Evolutionary conservation across 441 rosid genomes (phyloP), one percentile per base, ranked within the genome.

Genomic region (Brassica balearica): DNA sequence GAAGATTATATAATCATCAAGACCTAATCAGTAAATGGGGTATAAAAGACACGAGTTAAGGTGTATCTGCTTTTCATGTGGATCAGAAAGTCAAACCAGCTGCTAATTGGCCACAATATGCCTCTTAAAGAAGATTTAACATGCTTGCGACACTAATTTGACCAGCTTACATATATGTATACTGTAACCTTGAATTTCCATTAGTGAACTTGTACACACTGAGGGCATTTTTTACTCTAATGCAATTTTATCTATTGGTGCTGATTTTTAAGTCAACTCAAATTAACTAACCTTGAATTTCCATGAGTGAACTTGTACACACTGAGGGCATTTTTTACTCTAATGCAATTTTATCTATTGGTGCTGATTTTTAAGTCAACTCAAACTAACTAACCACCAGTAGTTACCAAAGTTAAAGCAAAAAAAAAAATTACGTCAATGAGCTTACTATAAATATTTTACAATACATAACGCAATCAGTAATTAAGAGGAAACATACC

Each of bases 401-500:
- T 12, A 71, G 36, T 59, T 59, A 72, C 68, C 34, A 78, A 66
- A 68, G 74, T 68, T 73, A 53, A 36, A 51, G 19, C 46, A 60
- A 67, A 20, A 29, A 19, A 62, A 20, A 15, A 8, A 5, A 0
- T 14, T 64, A 67, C 23, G 58, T 17, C 55, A 71, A 71, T 19
- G 53, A 71, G n/a, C 22, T 27, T 12, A 55, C 20, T 53, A 14
- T 23, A 64, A 43, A 14, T 51, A 6, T 1, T 60, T 63, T 32
- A 23, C 34, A 62, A 20, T 55, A 53, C 11, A 71, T 27, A 12
- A 8, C 51, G 4, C 4, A 68, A 36, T 63, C 34, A 80, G 41
- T 48, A 79, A 60, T 59, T 68, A 29, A 56, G 5, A 65, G n/a
- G 70, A 43, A 22, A 63, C n/a, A 38, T 69, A 95, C 99, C 98